Conservation (phyloP, 768 basidiomycete species). For the Flagelloscypha sp. region DNA sequence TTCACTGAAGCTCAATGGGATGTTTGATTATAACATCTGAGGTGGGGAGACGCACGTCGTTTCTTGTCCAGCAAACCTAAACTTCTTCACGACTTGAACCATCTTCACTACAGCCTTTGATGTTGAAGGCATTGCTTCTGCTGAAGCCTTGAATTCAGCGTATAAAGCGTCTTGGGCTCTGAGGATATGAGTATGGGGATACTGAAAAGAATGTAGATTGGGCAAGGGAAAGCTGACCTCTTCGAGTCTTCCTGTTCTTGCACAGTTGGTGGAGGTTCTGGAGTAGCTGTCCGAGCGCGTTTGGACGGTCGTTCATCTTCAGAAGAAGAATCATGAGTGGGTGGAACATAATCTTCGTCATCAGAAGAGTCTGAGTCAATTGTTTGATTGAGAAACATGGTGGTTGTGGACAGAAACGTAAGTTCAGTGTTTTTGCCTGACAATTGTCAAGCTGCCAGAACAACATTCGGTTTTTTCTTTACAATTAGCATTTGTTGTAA, state of each 20-base stretch:
- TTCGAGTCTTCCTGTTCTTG: constrained; percentile 35
- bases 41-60: constrained; percentile 41
- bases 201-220: constrained; percentile 4
- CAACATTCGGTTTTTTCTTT: too few relatives aligned
- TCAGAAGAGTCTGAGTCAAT: constrained; percentile 34
- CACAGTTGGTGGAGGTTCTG: constrained; percentile 14
- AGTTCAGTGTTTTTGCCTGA: too few relatives aligned
- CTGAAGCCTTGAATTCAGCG: constrained; percentile 60
- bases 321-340: too few relatives aligned
- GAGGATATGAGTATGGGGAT: constrained; percentile 3
- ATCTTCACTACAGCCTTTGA: constrained; percentile 24
- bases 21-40: background rate
- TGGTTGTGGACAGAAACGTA: too few relatives aligned
- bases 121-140: constrained; percentile 23
- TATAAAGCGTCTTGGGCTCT: constrained; percentile 62
- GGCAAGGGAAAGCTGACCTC: constrained; percentile 25
- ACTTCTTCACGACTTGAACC: constrained; percentile 63
- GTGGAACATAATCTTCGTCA: too few relatives aligned
- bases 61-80: constrained; percentile 71
- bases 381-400: too few relatives aligned
- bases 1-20: too few relatives aligned
- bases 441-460: too few relatives aligned
- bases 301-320: constrained; percentile 23
- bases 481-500: too few relatives aligned
- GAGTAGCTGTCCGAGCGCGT: constrained; percentile 21